Evolutionary conservation across 176 grass and related monocot species (phyloP), one percentile per base, ranked within the genome.

Genomic region (Oryza longistaminata): DNA sequence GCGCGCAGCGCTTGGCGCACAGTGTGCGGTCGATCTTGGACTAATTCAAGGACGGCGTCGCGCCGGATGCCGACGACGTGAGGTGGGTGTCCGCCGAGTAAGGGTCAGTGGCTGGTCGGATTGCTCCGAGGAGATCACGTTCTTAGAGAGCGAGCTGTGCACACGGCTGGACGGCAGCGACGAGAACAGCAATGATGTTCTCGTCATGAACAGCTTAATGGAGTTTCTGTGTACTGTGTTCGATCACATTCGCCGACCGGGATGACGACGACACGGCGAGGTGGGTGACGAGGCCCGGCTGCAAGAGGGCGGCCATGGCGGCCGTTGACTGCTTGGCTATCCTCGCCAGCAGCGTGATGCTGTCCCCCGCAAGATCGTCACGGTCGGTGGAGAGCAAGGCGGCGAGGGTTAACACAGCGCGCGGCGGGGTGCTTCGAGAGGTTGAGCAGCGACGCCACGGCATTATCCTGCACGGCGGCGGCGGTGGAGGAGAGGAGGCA

Each of bases 181-280:
- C 7, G 39, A 72, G 8, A 46, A 39, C 42, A 64, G 82, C 70
- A 79, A 68, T 76, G 87, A 92, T 1, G 77, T 58, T 0, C 26
- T 74, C 3, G 75, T 95, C 42, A 42, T 94, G 11, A 87, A 85
- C 17, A 39, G 81, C 71, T 49, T 98, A 21, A 82, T 75, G 24
- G 91, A 83, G 8, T 92, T 95, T 88, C 83, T 95, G 83, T 92
- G 64, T 93, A 98, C 55, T 95, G 96, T 98, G 22, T 98, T 98
- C 67, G 81, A 90, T 15, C 55, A 68, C 29, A 83, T 83, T 61
- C n/a, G n/a, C n/a, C n/a, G n/a, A n/a, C n/a, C n/a, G n/a, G n/a
- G n/a, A n/a, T n/a, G n/a, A n/a, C n/a, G n/a, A n/a, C n/a, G n/a
- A n/a, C n/a, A n/a, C n/a, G n/a, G n/a, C n/a, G n/a, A n/a, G n/a